These are phyloP conservation scores for Solanum clarkiae DNA, from an alignment of 257 asterid species.

Conservation along the genomic window DNA sequence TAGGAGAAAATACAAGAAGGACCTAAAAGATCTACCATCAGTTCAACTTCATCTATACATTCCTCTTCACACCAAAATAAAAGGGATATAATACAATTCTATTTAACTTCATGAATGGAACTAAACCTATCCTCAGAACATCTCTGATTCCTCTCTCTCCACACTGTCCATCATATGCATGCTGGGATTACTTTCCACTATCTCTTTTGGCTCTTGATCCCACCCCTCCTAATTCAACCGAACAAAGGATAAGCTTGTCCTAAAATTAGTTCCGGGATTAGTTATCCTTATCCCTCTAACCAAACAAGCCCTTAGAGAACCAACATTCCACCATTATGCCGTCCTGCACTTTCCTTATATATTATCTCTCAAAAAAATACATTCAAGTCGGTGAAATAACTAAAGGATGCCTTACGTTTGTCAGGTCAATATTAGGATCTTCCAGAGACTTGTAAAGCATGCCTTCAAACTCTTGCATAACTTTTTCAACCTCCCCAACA, in stretches of 20 bases:
- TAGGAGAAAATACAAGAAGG: background rate
- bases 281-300: background rate
- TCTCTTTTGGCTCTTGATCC: background rate
- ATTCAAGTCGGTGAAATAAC: background rate
- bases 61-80: background rate
- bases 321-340: background rate
- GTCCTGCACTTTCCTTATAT: background rate
- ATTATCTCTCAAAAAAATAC: background rate
- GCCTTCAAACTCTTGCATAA: conserved; percentile 89
- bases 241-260: background rate
- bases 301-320: background rate
- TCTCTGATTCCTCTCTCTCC: background rate
- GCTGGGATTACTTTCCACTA: background rate
- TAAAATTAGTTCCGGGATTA: background rate
- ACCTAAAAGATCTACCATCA: background rate
- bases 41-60: background rate
- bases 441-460: conserved; percentile 94
- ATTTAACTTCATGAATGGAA: background rate
- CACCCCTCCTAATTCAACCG: background rate
- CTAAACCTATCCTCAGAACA: background rate
- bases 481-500: conserved; percentile 91
- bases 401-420: conserved; percentile 44
- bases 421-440: conserved; percentile 81
- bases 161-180: background rate
- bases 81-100: background rate